Evolutionary conservation across 495 filamentous ascomycete genomes (phyloP), one percentile per base, ranked within the genome.

Genomic region (Penicillium odoratum): DNA sequence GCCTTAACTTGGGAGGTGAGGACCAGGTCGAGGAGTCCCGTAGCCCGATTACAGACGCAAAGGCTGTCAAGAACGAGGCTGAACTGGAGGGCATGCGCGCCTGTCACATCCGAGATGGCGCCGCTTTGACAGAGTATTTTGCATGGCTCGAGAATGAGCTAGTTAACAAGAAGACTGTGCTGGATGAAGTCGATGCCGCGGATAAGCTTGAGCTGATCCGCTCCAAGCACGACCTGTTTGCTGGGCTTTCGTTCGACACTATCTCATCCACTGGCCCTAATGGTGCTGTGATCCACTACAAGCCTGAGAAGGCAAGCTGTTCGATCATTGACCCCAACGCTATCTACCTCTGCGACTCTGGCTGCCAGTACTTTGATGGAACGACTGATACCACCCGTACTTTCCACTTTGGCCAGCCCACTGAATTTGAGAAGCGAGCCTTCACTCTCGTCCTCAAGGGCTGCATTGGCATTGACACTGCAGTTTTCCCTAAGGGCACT

Each of bases 361-460:
- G 95, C 28, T 93, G 88, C 21, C 95, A 99, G 71, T 99, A 93
- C 61, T 78, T 88, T 11, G 95, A 99, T 73, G 95, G 95, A 51
- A 99, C 95, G 1, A 99, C 95, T 0, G 95, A 99, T 69, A 93
- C 91, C 5, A 99, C 95, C 5, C 82, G 95, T 13, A 99, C 95
- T 0, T 78, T 96, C 42, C 95, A 99, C 62, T 98, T 98, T 67
- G 88, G 91, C 30, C 77, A 86, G 16, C 95, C 95, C 8, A 92
- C 88, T 1, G 85, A 86, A 13, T 87, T 91, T 65, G 92, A 99
- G 71, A 89, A 83, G 62, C 91, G 91, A 69, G 87, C 95, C 7
- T 98, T 97, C 71, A 99, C 95, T 10, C 80, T 99, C 11, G 95
- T 98, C 0, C 79, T 99, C 16, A 98, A 98, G 74, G 95, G 95